Base-by-base conservation (phyloP, 192 early-diverging fungal species). In the Coemansia umbellata region DNA sequence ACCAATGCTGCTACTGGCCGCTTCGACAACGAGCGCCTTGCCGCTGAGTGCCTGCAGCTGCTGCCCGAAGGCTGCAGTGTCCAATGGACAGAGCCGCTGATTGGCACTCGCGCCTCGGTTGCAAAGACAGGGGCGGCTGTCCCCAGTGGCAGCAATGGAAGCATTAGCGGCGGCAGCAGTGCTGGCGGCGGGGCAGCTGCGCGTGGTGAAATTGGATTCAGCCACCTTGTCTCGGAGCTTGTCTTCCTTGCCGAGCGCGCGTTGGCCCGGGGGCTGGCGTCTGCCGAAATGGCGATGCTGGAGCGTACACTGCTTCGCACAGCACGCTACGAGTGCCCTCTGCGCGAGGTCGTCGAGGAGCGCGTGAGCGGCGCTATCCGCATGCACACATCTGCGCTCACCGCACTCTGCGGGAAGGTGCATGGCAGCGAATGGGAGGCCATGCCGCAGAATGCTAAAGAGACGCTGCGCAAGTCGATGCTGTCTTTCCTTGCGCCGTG, bases 341-440 rank as follows among this genome's bases (percentile, higher is more conserved):
- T 74, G 45, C 72, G 72, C 18, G 72, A 63, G 56, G 53, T 74
- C 21, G 72, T 74, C 23, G 72, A 67, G 57, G 72, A 68, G 37
- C 72, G 72, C 13, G 55, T 74, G 18, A 50, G 9, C 13, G 51
- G 50, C 26, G 65, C 64, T 13, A 13, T 74, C 7, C 47, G 56
- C 33, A 31, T 53, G n/a, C 72, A 74, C 39, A 52, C 56, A 1
- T 30, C 36, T 13, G n/a, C 65, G 1, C 48, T 74, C 49, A 50
- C 58, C 4, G 49, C 32, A 5, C 50, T 54, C 13, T 42, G 31
- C 57, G 52, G 44, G 27, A 58, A 52, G 40, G 37, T 44, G 5
- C 55, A 47, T 15, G 68, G 68, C 17, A 41, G 54, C n/a, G 53
- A 43, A 31, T 58, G 62, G 52, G 72, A 67, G 56, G 60, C 54